Evolutionary conservation across 129 eudicot genomes (phyloP).

Genomic region (Chrysanthemum makinoi): DNA sequence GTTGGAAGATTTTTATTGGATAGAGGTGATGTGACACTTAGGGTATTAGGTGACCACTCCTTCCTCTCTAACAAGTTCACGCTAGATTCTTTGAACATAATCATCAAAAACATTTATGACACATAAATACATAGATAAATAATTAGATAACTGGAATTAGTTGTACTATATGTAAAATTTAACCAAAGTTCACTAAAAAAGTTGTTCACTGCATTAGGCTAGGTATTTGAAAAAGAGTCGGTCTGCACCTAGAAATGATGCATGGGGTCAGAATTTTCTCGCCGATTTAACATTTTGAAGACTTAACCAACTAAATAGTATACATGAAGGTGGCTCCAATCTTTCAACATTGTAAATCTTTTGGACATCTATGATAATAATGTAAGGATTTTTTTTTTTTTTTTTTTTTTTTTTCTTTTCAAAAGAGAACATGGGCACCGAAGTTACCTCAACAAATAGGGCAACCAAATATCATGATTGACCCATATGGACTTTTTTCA

Average conservation of each 20-base stretch:
- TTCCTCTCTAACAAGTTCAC: no score
- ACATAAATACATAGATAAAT: no score
- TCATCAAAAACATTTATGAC: no score
- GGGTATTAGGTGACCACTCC: no score
- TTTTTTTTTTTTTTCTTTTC: conserved; percentile 19
- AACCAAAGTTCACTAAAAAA: no score
- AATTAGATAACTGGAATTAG: no score
- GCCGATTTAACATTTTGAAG: neutral
- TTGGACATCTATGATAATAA: conserved; percentile 6
- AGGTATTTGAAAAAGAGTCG: no score
- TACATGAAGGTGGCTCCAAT: neutral
- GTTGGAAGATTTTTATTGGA: no score
- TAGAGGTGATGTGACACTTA: no score
- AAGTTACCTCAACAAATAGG: conserved; percentile 22
- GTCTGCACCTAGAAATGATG: neutral
- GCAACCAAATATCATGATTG: conserved; percentile 23
- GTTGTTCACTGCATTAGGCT: no score
- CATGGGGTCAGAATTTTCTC: neutral
- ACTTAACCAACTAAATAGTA: neutral
- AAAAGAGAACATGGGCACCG: conserved; percentile 31
- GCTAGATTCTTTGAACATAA: no score
- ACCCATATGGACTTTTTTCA: conserved; percentile 23
- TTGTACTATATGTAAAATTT: no score
- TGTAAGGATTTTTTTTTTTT: conserved; percentile 8
- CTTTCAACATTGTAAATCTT: conserved; percentile 5